Evolutionary conservation across 2,329 filamentous ascomycete genomes (phyloP), one percentile per base, ranked within the genome.

Genomic region (Monosporascus sp.): DNA sequence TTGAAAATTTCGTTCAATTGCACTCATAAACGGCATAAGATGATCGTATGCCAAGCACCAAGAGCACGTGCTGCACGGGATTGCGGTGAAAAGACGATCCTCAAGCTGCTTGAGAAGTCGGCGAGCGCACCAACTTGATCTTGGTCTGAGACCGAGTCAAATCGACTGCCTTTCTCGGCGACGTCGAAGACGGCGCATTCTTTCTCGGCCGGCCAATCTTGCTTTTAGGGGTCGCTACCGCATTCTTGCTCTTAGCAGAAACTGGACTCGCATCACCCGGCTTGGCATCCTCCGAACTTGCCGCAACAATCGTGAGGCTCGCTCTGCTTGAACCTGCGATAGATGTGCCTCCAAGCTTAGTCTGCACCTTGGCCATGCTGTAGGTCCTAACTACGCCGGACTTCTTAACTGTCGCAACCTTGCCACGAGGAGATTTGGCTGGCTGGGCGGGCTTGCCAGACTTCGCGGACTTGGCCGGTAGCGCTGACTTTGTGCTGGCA

Each of bases 71-170:
- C 31, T 31, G 3, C 27, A 14, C 27, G 9, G 27, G 27, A 31
- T 5, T 14, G 31, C 31, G 31, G 9, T 34, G 31, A 34, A 34
- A 44, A 22, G 42, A 15, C 20, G 24, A 27, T 8, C 3, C 24
- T 46, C 24, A 46, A 11, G 42, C 24, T 22, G 24, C 42, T 70
- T 48, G 68, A 65, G 24, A 70, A 66, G 51, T 69, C 69, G 47
- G 72, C 64, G 63, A 77, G 34, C 60, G 59, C 56, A 64, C 54
- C 57, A 70, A 47, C 57, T 58, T 55, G 51, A 68, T 66, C 36
- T 55, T 55, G 46, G 52, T 74, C 70, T 52, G 66, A 60, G 53
- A 67, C 61, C 60, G 67, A 57, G 60, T 62, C 58, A 70, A 60
- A 56, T 59, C 61, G 9, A 60, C 44, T 1, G 45, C 62, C 47